These are phyloP conservation scores for Hortaea sp. DNA, from an alignment of 2,329 filamentous ascomycete species.

Conservation along the genomic window DNA sequence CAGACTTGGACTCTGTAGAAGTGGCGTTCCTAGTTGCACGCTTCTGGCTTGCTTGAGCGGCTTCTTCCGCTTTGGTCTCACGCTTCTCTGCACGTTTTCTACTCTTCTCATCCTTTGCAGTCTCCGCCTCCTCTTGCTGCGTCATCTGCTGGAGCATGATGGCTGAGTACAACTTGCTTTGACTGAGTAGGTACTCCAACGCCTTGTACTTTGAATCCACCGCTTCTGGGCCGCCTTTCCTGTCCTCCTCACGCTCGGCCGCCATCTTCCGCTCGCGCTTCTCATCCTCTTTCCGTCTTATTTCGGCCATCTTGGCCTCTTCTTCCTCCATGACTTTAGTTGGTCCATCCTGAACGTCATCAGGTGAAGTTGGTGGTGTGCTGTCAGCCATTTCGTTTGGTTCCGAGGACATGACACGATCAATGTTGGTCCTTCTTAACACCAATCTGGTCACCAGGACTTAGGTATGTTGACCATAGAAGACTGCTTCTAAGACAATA, in stretches of 20 bases:
- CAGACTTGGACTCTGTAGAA: slow-evolving; percentile 14
- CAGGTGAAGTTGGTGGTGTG: slow-evolving; percentile 28
- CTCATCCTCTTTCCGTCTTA: slow-evolving; percentile 34
- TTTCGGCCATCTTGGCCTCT: slow-evolving; percentile 34
- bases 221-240: slow-evolving; percentile 34
- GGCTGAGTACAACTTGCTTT: slow-evolving; percentile 42
- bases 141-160: slow-evolving; percentile 46
- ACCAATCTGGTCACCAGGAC: too few species aligned
- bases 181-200: slow-evolving; percentile 41
- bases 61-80: slow-evolving; percentile 38
- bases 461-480: too few species aligned
- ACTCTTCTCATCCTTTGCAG: slow-evolving; percentile 35
- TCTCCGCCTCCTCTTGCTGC: slow-evolving; percentile 39
- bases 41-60: slow-evolving; percentile 36
- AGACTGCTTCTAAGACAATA: too few species aligned
- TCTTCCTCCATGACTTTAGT: slow-evolving; percentile 35
- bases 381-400: slow-evolving; percentile 11
- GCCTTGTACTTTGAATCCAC: slow-evolving; percentile 43
- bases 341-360: slow-evolving; percentile 18
- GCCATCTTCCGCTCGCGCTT: slow-evolving; percentile 35
- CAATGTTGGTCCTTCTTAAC: neutral
- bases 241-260: slow-evolving; percentile 36
- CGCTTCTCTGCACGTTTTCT: slow-evolving; percentile 35
- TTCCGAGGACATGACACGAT: slow-evolving; percentile 9
- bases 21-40: slow-evolving; percentile 32